phyloP scores from a whole-genome alignment of 768 basidiomycete genomes.

The Auriscalpium microsporum region DNA sequence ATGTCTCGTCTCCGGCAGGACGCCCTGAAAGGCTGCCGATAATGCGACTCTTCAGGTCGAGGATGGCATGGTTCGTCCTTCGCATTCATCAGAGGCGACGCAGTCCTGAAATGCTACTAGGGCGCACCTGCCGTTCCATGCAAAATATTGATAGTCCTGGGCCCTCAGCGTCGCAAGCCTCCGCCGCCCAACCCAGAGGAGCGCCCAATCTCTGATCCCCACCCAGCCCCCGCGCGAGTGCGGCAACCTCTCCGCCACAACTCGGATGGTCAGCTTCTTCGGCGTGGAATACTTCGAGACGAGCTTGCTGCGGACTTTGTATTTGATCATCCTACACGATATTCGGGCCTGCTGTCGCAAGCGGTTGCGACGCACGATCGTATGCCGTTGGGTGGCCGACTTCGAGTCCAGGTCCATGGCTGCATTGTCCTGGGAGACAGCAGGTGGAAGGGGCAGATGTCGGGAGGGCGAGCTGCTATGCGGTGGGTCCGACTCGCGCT shows the following conservation, averaged over 20 bases:
- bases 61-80: not conserved
- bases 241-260: not conserved
- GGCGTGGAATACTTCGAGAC: not conserved
- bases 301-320: not conserved
- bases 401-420: not conserved
- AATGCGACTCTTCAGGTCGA: not conserved
- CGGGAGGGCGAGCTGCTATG: fast-evolving
- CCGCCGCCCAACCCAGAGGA: not conserved
- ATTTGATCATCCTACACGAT: not conserved
- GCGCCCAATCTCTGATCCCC: not conserved
- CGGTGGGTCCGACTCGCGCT: not conserved
- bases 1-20: not conserved
- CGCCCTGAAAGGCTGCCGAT: not conserved
- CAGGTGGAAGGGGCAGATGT: not conserved
- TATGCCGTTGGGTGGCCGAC: not conserved
- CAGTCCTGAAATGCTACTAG: not conserved
- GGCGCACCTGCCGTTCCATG: not conserved
- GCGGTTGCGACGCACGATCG: not conserved
- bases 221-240: not conserved
- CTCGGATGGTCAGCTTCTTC: not conserved
- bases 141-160: not conserved
- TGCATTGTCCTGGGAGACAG: not conserved
- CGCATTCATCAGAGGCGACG: not conserved
- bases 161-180: not conserved
- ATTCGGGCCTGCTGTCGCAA: not conserved